Evolutionary conservation across 768 basidiomycete genomes (phyloP), one percentile per base, ranked within the genome.

Genomic region (Leccinum olivaceopallidum): DNA sequence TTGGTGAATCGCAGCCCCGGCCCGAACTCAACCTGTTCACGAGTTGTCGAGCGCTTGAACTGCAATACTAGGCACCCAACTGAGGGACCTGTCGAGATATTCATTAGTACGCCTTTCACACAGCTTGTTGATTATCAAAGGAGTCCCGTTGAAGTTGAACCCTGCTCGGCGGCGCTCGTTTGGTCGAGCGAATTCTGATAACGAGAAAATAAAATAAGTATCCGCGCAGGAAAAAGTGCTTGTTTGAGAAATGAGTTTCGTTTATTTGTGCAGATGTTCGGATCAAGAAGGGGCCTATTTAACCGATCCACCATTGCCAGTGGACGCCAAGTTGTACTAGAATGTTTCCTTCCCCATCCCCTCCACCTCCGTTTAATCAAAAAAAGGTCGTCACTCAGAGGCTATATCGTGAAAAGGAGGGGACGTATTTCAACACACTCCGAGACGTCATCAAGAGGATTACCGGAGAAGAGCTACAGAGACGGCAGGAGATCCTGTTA

Each of bases 371-470:
- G 7, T 28, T 8, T 28, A 1, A 28, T 8, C 28, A 8, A 39
- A 56, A 18, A 26, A 72, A 73, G 53, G 57, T 48, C 26, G n/a
- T 14, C 2, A 28, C 24, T 37, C 71, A 72, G 44, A 63, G 42
- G 47, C 53, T 53, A 26, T 72, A 72, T 44, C 70, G 71, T 28
- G 56, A 64, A 37, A 72, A 60, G 50, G 70, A 72, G 36, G 44
- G 53, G 7, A 65, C 63, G 1, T 61, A 42, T 44, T 62, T 72
- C 22, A 55, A 18, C 2, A 26, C 24, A 1, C 68, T 72, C n/a
- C 60, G 62, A 12, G 51, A 42, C 1, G 26, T 53, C 50, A 67
- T 73, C 51, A 60, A 52, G n/a, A 30, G 60, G 7, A 49, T 72
- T 39, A 73, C 65, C 0, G 59, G 63, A 18, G 55, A 64, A 10